Evolutionary conservation across 495 filamentous ascomycete species (phyloP), one percentile per base, ranked within the genome.

Genomic region (Staphylotrichum longicolle): DNA sequence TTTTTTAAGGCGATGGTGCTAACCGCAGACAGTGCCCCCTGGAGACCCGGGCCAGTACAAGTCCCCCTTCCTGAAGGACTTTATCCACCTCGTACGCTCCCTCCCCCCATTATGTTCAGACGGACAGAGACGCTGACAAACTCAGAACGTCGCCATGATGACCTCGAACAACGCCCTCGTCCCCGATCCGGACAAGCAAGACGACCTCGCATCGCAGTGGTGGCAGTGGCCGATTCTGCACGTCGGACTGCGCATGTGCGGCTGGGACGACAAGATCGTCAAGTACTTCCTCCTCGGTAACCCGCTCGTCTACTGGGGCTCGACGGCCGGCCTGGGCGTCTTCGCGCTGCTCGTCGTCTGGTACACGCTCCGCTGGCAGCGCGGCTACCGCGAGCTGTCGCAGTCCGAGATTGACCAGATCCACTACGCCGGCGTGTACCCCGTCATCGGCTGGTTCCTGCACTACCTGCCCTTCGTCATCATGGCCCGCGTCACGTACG

Each of bases 231-330:
- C 94, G 33, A 86, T 98, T 64, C 82, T 98, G 35, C 80, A 98
- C 71, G 94, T 98, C 60, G 94, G 94, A 58, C 81, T 98, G 57
- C 88, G 94, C 59, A 98, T 98, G 94, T 98, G 94, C 76, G 88
- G 92, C 67, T 98, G 94, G 94, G 94, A 97, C 66, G 92, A 97
- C 68, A 85, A 85, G 67, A 91, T 91, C 57, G 84, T 96, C 74
- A 98, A 98, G 74, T 98, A 98, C 78, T 98, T 96, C 81, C 86
- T 98, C 53, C 90, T 98, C 60, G 94, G 94, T 62, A 98, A 98
- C 75, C 94, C 94, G 7, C 74, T 93, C 53, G 90, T 98, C 49
- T 98, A 98, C 81, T 98, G 93, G 94, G 90, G 88, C 65, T 91
- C 88, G 49, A 96, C 93, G 30, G 83, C 83, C 39, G 86, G 86